Evolutionary conservation across 2,329 filamentous ascomycete species (phyloP).

Genomic region (Endothia cerciana): DNA sequence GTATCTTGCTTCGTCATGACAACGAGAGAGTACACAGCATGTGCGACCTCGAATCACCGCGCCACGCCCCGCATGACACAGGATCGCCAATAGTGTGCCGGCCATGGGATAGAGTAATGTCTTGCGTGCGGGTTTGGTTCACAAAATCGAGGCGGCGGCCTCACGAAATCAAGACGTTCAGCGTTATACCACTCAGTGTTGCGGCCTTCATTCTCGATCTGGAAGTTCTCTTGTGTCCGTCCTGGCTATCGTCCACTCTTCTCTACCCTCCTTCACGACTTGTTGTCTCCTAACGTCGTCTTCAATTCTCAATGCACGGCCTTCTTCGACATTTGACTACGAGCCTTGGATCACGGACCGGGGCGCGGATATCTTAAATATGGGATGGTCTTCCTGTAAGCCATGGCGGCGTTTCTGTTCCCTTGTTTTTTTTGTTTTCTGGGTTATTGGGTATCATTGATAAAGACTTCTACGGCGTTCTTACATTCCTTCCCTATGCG

Average conservation of each 20-base stretch:
- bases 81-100: constrained; percentile 2
- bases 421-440: constrained; percentile 4
- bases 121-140: constrained; percentile 20
- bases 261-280: constrained; percentile 22
- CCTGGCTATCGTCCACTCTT: constrained; percentile 15
- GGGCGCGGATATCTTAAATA: constrained; percentile 23
- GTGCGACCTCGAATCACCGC: constrained; percentile 17
- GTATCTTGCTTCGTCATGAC: neutral
- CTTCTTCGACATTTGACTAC: constrained; percentile 12
- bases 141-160: constrained; percentile 7
- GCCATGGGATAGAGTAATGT: constrained; percentile 25
- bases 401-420: constrained; percentile 23
- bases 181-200: constrained; percentile 17
- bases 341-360: constrained; percentile 20
- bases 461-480: constrained; percentile 25
- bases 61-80: neutral
- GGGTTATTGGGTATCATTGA: constrained; percentile 16
- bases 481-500: constrained; percentile 22
- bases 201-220: constrained; percentile 1
- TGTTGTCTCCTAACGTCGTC: constrained; percentile 13
- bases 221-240: constrained; percentile 4
- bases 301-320: constrained; percentile 27
- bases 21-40: constrained; percentile 11
- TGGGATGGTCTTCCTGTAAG: constrained; percentile 12
- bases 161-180: constrained; percentile 21